Conservation (phyloP, 2,329 filamentous ascomycete species). For the Trichoderma hamatum region DNA sequence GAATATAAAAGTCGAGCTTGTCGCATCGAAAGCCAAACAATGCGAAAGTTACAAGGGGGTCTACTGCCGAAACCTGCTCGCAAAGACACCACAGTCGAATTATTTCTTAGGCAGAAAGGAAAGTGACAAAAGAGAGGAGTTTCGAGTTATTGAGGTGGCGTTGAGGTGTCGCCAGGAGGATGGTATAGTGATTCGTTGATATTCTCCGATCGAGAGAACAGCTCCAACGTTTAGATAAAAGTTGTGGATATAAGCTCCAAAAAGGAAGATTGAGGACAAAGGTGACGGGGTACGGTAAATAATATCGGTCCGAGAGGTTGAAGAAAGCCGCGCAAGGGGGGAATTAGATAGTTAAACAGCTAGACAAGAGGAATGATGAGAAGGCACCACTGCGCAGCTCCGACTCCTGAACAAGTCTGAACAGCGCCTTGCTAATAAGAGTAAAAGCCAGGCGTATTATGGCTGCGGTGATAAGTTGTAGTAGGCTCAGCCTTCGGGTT, state of each 20-base stretch:
- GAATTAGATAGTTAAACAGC: neutral
- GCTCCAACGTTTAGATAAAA: neutral
- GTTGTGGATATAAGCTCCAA: neutral
- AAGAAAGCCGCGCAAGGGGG: slow-evolving; percentile 4
- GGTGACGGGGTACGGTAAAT: neutral
- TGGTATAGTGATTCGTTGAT: neutral
- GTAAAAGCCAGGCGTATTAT: neutral
- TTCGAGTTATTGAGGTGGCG: neutral
- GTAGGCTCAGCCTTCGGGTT: neutral
- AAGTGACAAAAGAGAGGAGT: neutral
- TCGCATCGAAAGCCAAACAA: slow-evolving; percentile 23
- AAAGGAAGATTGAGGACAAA: neutral
- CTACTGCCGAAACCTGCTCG: neutral
- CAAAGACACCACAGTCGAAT: neutral
- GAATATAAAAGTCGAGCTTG: slow-evolving; percentile 7
- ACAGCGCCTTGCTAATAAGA: neutral
- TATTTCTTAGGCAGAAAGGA: neutral
- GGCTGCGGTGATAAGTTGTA: neutral
- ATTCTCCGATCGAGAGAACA: neutral
- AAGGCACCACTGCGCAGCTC: neutral
- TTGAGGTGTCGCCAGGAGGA: neutral
- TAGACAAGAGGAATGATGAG: neutral
- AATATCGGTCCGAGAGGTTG: neutral
- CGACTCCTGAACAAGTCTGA: neutral
- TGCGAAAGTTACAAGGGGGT: neutral